These are phyloP conservation scores for Apiospora malaysiana DNA, from an alignment of 2,329 filamentous ascomycete genomes.

Conservation along the genomic window DNA sequence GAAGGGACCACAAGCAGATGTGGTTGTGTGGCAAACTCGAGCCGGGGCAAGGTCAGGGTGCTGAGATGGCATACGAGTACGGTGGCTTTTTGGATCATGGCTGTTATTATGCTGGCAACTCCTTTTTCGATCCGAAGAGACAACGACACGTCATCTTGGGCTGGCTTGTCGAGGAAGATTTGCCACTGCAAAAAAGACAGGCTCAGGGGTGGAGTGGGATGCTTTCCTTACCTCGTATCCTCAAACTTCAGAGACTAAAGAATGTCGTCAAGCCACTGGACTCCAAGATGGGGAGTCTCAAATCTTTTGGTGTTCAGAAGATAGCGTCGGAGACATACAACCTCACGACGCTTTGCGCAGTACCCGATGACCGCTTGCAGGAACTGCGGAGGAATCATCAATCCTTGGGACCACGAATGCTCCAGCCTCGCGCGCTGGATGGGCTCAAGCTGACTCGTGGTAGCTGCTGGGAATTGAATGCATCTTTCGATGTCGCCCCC, in stretches of 20 bases:
- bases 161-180: not conserved
- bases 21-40: not conserved
- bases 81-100: not conserved
- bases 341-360: not conserved
- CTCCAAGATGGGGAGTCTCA: not conserved
- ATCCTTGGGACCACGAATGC: not conserved
- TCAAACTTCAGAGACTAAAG: not conserved
- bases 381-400: not conserved
- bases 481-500: not conserved
- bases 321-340: not conserved
- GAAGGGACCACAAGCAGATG: slow-evolving; percentile 7
- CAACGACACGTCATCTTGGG: not conserved
- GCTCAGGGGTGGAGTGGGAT: not conserved
- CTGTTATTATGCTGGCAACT: not conserved
- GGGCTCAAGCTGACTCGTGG: not conserved
- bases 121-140: not conserved
- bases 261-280: not conserved
- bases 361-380: not conserved
- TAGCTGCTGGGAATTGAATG: not conserved
- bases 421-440: not conserved
- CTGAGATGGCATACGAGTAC: not conserved
- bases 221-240: not conserved
- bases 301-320: not conserved
- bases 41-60: not conserved
- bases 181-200: not conserved